phyloP scores from a whole-genome alignment of 768 basidiomycete genomes.

The Pholiota microspora region DNA sequence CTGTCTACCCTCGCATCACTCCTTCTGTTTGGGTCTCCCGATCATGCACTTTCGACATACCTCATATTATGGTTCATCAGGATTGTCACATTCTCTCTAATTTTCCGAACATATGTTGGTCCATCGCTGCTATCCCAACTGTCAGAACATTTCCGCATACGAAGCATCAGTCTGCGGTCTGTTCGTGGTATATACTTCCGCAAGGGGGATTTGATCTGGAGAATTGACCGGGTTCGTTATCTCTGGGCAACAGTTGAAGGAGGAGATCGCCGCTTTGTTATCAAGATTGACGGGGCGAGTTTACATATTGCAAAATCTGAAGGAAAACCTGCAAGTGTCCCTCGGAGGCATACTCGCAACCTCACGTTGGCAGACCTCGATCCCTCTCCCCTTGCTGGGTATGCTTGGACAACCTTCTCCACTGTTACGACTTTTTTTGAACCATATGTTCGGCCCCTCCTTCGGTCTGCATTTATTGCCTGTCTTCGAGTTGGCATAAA shows the following conservation, averaged over 20 bases:
- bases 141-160: slow-evolving; percentile 64
- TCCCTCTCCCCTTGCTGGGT: slow-evolving; percentile 41
- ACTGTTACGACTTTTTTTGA: slow-evolving; percentile 47
- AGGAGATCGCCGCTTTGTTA: slow-evolving; percentile 55
- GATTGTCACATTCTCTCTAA: slow-evolving; percentile 50
- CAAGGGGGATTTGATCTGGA: slow-evolving; percentile 49
- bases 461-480: slow-evolving; percentile 54
- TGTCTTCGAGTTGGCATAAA: slow-evolving; percentile 58
- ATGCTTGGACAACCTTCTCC: slow-evolving; percentile 37
- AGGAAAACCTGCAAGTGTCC: slow-evolving; percentile 20
- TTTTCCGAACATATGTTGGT: slow-evolving; percentile 64
- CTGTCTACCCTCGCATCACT: slow-evolving; percentile 16
- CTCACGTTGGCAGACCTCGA: slow-evolving; percentile 48
- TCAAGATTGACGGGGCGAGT: slow-evolving; percentile 61
- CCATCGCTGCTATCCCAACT: slow-evolving; percentile 61
- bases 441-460: slow-evolving; percentile 58
- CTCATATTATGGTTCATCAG: slow-evolving; percentile 50
- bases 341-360: slow-evolving; percentile 34
- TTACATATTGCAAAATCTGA: slow-evolving; percentile 43
- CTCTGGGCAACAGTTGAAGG: slow-evolving; percentile 47
- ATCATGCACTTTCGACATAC: slow-evolving; percentile 35
- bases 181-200: slow-evolving; percentile 75
- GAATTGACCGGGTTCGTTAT: slow-evolving; percentile 71
- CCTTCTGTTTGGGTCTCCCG: slow-evolving; percentile 30
- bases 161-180: slow-evolving; percentile 74